Base-by-base conservation (phyloP, 2,329 filamentous ascomycete species). In the Chrysoporthe cubensis region DNA sequence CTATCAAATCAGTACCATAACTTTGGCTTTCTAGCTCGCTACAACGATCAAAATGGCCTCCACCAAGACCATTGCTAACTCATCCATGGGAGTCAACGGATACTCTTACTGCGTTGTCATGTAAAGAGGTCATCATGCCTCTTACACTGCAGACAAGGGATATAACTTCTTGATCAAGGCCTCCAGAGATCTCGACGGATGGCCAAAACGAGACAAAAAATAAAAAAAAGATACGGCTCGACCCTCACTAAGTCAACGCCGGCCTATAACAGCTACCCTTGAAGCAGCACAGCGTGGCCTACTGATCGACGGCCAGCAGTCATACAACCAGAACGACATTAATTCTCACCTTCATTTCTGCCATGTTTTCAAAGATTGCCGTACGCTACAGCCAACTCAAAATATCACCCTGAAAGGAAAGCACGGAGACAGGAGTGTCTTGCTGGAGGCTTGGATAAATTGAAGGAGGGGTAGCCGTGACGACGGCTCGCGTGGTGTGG, bases 61-160 rank as follows among this genome's bases (percentile, higher is more conserved):
- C 71, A 72, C 71, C 66, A 69, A 73, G 66, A 65, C 71, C 65
- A 71, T 69, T 67, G 73, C 73, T 69, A 67, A 74, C 71, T 72
- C 73, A 70, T 66, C 71, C 70, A 73, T 71, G 67, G 73, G 72
- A 72, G 70, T 73, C 73, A 67, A 65, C n/a, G 70, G 58, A 32
- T 71, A 72, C 69, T 72, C 69, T 72, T 74, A 74, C 73, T 78
- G 76, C 72, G 71, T 75, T 72, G 72, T 77, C 72, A 76, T 78
- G 75, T 78, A 77, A 75, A 34, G 1, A 11, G 26, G 6, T 18
- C 13, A 43, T 21, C 46, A 26, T 16, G 66, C 46, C 21, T 61
- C 46, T 56, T 56, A 34, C 56, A 18, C 46, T 65, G 66, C 62
- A 54, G 40, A 48, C 46, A 26, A 34, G 26, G 50, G 11, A 13